Conservation (phyloP, 768 basidiomycete genomes). For the Boletus sensibilis region DNA sequence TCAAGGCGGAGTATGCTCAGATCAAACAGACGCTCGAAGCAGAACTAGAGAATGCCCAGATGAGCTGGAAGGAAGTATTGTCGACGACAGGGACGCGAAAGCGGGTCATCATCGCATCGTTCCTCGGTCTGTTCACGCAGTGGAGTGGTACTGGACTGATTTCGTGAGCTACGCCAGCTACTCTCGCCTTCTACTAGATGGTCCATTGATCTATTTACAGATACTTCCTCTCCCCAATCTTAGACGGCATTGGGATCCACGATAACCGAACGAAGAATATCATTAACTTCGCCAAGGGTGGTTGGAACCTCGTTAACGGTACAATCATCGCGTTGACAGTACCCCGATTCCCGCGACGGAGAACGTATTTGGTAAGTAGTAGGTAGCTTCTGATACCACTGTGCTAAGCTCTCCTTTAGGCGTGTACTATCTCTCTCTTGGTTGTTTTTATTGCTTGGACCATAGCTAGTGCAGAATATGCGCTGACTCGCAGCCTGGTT, state of each 20-base stretch:
- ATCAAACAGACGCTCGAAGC: constrained; percentile 53
- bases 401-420: neutral
- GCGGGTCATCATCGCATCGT: constrained; percentile 11
- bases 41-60: constrained; percentile 4
- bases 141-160: constrained; percentile 13
- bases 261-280: constrained; percentile 16
- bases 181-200: neutral
- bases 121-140: constrained; percentile 9
- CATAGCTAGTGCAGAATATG: constrained; percentile 11
- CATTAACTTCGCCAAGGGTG: constrained; percentile 2
- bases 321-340: neutral
- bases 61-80: neutral
- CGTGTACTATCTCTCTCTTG: constrained; percentile 10
- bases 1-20: constrained; percentile 55
- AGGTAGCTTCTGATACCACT: neutral
- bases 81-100: constrained; percentile 14
- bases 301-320: constrained; percentile 9
- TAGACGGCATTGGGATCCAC: constrained; percentile 17
- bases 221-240: constrained; percentile 10
- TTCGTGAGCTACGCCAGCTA: neutral
- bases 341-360: constrained; percentile 8
- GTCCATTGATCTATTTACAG: neutral
- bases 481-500: constrained; percentile 1
- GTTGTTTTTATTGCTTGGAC: constrained; percentile 19
- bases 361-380: constrained; percentile 8